phyloP scores from a whole-genome alignment of 2,329 filamentous ascomycete genomes.

The Simplicillium aogashimaense region DNA sequence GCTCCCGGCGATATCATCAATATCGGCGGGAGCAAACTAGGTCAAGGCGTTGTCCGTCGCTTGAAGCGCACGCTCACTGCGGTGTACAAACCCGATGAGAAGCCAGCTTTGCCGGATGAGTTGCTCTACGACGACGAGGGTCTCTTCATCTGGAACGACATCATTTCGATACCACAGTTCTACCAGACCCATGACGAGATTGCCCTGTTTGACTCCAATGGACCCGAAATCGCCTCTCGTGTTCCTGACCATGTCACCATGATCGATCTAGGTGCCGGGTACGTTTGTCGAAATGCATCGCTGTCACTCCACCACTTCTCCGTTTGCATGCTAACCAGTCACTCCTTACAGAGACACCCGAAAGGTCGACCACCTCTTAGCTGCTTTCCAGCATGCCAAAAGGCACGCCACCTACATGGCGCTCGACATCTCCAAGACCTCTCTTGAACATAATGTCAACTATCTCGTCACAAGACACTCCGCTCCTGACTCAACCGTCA shows the following conservation, averaged over 20 bases:
- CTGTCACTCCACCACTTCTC: neutral
- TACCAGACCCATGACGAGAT: slow-evolving; percentile 32
- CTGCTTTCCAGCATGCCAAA: slow-evolving; percentile 20
- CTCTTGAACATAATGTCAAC: slow-evolving; percentile 22
- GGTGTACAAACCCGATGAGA: slow-evolving; percentile 12
- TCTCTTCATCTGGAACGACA: slow-evolving; percentile 28
- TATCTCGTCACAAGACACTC: slow-evolving; percentile 20
- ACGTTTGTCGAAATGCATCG: slow-evolving; percentile 12
- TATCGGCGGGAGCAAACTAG: slow-evolving; percentile 26
- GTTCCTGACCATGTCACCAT: slow-evolving; percentile 21
- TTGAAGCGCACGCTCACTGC: slow-evolving; percentile 15
- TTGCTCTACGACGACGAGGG: slow-evolving; percentile 28
- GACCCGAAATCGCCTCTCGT: slow-evolving; percentile 20
- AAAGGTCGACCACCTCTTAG: slow-evolving; percentile 27
- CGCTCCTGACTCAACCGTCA: slow-evolving; percentile 14
- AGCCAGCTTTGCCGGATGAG: slow-evolving; percentile 26
- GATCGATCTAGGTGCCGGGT: slow-evolving; percentile 32
- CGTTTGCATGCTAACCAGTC: slow-evolving; percentile 11
- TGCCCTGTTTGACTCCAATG: slow-evolving; percentile 22
- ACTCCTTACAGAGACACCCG: slow-evolving; percentile 23
- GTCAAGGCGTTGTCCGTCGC: slow-evolving; percentile 15
- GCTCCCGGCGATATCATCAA: slow-evolving; percentile 23
- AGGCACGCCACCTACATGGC: slow-evolving; percentile 24
- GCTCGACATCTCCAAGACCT: slow-evolving; percentile 27
- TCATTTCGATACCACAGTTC: slow-evolving; percentile 27